Evolutionary conservation across 345 rosid genomes (phyloP), one percentile per base, ranked within the genome.

Genomic region (Salix arbutifolia): DNA sequence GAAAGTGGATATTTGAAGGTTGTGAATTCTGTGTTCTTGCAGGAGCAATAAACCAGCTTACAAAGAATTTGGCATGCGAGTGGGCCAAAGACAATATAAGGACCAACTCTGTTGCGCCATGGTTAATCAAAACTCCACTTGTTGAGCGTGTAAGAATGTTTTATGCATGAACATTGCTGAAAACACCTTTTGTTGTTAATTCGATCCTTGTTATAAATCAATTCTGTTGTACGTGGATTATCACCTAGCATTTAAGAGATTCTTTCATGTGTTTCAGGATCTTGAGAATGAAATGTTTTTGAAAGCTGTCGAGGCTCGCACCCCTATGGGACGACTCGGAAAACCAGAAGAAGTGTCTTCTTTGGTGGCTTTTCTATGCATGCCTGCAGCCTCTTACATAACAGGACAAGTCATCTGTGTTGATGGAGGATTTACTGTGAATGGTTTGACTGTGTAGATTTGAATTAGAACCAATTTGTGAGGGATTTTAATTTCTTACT

Each of bases 1-100:
- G 23, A 18, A 52, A 18, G n/a, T 18, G 8, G 58, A 52, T 19
- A 52, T 62, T 62, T 14, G 23, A 25, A n/a, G 64, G 33, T 10
- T 23, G 26, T 3, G 11, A 13, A 11, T 42, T 35, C 17, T 8
- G 25, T 26, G 3, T 37, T 1, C 40, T 40, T 58, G 69, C 75
- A 79, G 82, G 82, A 26, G 82, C 83, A 50, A 70, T 80, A 1
- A 67, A 31, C 28, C 79, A 80, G 16, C 62, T 80, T 2, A 71
- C 79, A 2, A 80, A 21, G 61, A 75, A 75, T 35, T 21, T 80
- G 64, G 68, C 83, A 3, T 80, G 83, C n/a, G 82, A 79, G 48
- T 70, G 82, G 82, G 78, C 82, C 14, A 75, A 79, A 12, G 79
- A 79, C 31, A 75, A 79, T 44, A 75, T 79, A 38, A 74, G 79